phyloP scores from a whole-genome alignment of 768 basidiomycete species.

The Trametes villosa region DNA sequence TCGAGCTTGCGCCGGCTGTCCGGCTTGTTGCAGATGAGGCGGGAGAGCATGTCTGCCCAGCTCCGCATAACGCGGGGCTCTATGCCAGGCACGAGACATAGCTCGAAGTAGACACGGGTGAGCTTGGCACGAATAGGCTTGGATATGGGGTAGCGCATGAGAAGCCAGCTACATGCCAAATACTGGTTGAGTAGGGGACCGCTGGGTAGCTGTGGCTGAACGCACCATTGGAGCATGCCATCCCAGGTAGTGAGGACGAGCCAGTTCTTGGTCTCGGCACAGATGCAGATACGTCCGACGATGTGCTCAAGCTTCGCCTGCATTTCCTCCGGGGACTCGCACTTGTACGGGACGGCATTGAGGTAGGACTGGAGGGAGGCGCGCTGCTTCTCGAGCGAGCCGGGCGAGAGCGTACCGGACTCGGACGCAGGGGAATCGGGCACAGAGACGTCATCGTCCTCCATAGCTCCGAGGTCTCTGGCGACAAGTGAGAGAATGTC shows the following conservation, averaged over 20 bases:
- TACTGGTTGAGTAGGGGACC: not conserved
- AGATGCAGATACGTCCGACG: constrained; percentile 67
- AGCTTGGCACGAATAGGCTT: constrained; percentile 73
- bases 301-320: constrained; percentile 69
- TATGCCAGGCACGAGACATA: constrained; percentile 76
- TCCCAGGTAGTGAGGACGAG: constrained; percentile 76
- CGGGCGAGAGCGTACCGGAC: constrained; percentile 32
- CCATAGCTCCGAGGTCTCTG: constrained; percentile 50
- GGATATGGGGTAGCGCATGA: constrained; percentile 79
- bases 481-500: not conserved
- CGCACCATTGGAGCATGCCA: constrained; percentile 76
- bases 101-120: constrained; percentile 76
- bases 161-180: constrained; percentile 61
- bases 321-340: constrained; percentile 76
- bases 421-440: constrained; percentile 47
- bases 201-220: constrained; percentile 3
- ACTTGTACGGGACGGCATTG: constrained; percentile 70
- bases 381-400: constrained; percentile 58
- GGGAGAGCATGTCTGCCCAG: constrained; percentile 81
- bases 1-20: constrained; percentile 71
- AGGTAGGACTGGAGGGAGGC: constrained; percentile 68
- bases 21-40: constrained; percentile 68
- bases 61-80: constrained; percentile 70
- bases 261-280: constrained; percentile 80
- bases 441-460: constrained; percentile 60